A percentile compares a stretch with the other conserved stretches of the same genome.
These are phyloP conservation scores for Candida anglica DNA, from an alignment of 805 yeast genomes.

Conservation along the genomic window DNA sequence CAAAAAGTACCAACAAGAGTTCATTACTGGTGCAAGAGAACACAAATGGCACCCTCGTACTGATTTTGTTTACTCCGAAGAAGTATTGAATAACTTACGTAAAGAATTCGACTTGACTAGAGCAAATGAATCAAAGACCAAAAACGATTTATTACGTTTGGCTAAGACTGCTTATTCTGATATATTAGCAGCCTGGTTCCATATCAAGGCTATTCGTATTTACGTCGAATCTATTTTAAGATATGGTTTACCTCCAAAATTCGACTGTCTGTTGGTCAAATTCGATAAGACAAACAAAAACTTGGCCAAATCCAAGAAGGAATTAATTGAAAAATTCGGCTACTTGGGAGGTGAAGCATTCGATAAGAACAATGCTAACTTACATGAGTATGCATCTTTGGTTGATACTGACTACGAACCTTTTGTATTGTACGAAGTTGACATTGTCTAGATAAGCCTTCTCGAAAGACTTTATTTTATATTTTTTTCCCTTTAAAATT, in stretches of 20 bases:
- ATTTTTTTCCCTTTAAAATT: not conserved
- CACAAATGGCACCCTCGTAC: conserved; percentile 82
- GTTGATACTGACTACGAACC: conserved; percentile 97
- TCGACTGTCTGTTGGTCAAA: conserved; percentile 50
- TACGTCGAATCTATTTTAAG: conserved; percentile 93
- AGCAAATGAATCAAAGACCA: conserved; percentile 67
- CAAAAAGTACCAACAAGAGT: conserved; percentile 73
- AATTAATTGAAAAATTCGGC: conserved; percentile 72
- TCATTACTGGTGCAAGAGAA: conserved; percentile 71
- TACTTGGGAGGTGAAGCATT: conserved; percentile 91
- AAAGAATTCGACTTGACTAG: conserved; percentile 76
- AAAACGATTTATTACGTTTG: conserved; percentile 75
- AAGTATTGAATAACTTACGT: conserved; percentile 63
- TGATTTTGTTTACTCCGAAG: conserved; percentile 84
- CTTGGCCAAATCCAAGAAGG: conserved; percentile 58
- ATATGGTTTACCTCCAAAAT: conserved; percentile 95
- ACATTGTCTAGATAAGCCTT: conserved; percentile 22
- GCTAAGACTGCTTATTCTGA: conserved; percentile 89
- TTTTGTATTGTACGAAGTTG: conserved; percentile 72
- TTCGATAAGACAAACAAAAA: conserved; percentile 37
- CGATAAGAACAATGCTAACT: conserved; percentile 55
- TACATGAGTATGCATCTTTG: conserved; percentile 84
- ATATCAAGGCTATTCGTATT: conserved; percentile 78
- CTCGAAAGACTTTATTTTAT: not conserved
- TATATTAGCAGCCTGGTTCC: conserved; percentile 82